Conservation (phyloP, 164 flowering plant species). For the Macadamia tetraphylla region DNA sequence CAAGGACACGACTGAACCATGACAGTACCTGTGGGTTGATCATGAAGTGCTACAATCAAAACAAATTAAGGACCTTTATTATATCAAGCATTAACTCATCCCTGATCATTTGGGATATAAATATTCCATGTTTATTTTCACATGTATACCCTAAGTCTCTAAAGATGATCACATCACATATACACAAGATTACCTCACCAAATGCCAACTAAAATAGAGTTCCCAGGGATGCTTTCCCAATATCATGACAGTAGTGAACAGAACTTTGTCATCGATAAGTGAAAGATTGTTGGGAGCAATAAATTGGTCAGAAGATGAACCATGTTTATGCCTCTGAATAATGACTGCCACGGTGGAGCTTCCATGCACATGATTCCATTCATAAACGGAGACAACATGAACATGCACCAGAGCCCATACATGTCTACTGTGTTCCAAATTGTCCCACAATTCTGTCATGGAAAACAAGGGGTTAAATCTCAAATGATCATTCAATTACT, state of each 20-base stretch:
- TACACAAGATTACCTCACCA: not conserved
- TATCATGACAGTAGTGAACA: not conserved
- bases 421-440: too few relatives aligned
- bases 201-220: too few relatives aligned
- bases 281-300: not conserved
- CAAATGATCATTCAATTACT: too few relatives aligned
- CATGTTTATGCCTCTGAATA: not conserved
- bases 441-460: too few relatives aligned
- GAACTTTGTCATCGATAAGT: not conserved
- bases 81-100: not conserved
- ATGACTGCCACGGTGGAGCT: not conserved
- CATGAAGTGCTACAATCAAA: too few relatives aligned
- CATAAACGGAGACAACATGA: too few relatives aligned
- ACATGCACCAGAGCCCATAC: too few relatives aligned
- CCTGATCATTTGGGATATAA: not conserved
- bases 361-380: too few relatives aligned
- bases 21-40: too few relatives aligned
- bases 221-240: not conserved
- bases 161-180: not conserved
- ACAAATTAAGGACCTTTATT: not conserved
- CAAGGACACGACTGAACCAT: too few relatives aligned
- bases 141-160: not conserved
- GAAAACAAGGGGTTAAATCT: too few relatives aligned
- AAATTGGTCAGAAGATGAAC: not conserved
- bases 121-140: not conserved